These are phyloP conservation scores for Rhododendron kiyosumense DNA, from an alignment of 148 eudicot genomes.

Conservation along the genomic window DNA sequence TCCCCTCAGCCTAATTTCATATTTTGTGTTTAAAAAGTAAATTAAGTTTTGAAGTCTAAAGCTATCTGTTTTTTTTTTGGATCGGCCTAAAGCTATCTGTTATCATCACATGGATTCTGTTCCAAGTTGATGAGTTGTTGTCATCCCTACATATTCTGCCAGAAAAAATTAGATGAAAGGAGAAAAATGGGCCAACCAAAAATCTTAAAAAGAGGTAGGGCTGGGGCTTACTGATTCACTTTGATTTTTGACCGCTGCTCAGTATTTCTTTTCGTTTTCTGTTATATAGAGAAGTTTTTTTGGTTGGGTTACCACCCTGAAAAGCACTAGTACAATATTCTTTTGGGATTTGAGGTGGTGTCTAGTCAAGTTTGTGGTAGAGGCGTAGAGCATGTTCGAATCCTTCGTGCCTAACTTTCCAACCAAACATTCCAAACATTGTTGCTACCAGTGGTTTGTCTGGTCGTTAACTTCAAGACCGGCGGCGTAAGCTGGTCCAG, in stretches of 20 bases:
- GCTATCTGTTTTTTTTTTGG: background rate
- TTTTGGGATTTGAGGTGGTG: background rate
- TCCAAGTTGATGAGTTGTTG: background rate
- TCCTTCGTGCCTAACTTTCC: background rate
- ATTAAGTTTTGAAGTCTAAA: background rate
- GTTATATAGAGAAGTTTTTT: background rate
- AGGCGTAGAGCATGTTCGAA: background rate
- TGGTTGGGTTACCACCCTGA: background rate
- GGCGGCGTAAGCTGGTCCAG: background rate
- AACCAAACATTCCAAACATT: background rate
- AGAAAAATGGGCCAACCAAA: background rate
- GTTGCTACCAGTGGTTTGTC: background rate
- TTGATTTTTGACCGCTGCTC: background rate
- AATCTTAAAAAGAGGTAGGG: background rate
- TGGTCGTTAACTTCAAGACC: background rate
- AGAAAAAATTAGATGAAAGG: background rate
- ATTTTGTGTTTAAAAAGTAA: background rate
- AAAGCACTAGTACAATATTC: background rate
- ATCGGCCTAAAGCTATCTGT: background rate
- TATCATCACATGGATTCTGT: background rate
- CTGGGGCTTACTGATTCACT: conserved; percentile 4
- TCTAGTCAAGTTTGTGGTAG: background rate
- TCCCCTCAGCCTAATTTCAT: background rate
- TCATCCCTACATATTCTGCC: conserved; percentile 1
- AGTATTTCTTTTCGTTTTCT: background rate